Base-by-base conservation (phyloP, 164 flowering plant genomes). In the Macadamia tetraphylla region DNA sequence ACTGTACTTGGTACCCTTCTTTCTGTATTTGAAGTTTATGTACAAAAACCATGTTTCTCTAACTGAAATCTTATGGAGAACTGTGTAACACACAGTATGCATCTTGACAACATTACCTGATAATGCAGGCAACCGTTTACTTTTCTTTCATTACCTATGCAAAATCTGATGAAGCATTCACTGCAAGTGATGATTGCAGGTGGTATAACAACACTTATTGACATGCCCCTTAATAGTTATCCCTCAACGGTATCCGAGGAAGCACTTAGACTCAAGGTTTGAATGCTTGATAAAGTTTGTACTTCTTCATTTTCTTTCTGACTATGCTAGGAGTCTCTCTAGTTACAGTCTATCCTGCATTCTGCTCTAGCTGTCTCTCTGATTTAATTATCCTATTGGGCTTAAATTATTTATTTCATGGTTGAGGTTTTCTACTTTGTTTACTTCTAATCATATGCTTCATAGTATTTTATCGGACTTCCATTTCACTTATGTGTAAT, bases 231-330 rank as follows among this genome's bases (percentile, higher is more conserved):
- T 6, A 95, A 95, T 73, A 90, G 86, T 71, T 60, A 59, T 30
- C 98, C 99, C 14, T 87, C 99, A 66, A 94, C 99, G 43, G 87
- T 87, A 58, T 87, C 97, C 9, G 80, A 72, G 71, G 95, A 92
- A 80, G 77, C 92, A 75, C 71, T 94, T 12, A 76, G 81, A 53
- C 96, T 90, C 68, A 94, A 94, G 97, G 99, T 94, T 77, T 70
- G 76, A 29, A 52, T 66, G 48, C 31, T 58, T 14, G n/a, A 15
- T 43, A 13, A 46, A 46, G 51, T 46, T 46, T 60, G 23, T n/a
- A 44, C 29, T 13, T 6, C 57, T 14, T n/a, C 6, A 35, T 10
- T 30, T 43, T 62, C 17, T 48, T 62, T 48, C 43, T 11, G 32
- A 30, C 32, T 29, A 35, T 55, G 31, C 58, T 17, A 29, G n/a